Evolutionary conservation across 345 rosid genomes (phyloP), one percentile per base, ranked within the genome.

Genomic region (Euphorbia peplus): DNA sequence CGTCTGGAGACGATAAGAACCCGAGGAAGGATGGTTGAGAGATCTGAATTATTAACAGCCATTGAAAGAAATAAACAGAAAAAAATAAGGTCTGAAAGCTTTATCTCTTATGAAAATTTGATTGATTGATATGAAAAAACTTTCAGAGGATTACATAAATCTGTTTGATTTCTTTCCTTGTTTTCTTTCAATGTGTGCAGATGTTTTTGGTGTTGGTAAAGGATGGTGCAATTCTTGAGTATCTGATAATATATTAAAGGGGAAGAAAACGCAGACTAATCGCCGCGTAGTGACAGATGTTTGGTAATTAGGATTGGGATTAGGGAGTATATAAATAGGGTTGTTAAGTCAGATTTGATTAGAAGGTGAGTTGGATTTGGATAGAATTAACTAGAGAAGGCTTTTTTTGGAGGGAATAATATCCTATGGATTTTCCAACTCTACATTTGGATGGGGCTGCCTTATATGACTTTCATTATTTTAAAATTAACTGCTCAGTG

Each of bases 1-100:
- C 96, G 93, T 56, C 97, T 73, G 50, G 97, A 91, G 78, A 91
- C 97, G 52, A 91, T 84, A 51, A 91, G 87, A 47, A 89, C 96
- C 4, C 97, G 89, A 32, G 97, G 96, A 62, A 89, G 96, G 75
- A 85, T 73, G 57, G 63, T 76, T 13, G 96, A 85, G 63, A 89
- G 93, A 75, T 79, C 90, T 21, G 81, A 75, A 64, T 59, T 62
- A 64, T 59, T 62, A 41, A 8, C 19, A 24, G 75, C 44, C 75
- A 72, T 65, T 24, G 24, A 11, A 12, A 19, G 16, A 21, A 3
- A 15, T 29, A 8, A 16, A 46, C 3, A 14, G 4, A 15, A 2
- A 29, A 46, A 25, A 44, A 7, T 15, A 44, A 22, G 46, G 13
- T 21, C 25, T 10, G 61, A 54, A 44, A 56, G 52, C 47, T 29